A percentile compares a stretch with the other conserved stretches of the same genome.
phyloP scores from a whole-genome alignment of 495 filamentous ascomycete genomes.

The Tuber magnatum region DNA sequence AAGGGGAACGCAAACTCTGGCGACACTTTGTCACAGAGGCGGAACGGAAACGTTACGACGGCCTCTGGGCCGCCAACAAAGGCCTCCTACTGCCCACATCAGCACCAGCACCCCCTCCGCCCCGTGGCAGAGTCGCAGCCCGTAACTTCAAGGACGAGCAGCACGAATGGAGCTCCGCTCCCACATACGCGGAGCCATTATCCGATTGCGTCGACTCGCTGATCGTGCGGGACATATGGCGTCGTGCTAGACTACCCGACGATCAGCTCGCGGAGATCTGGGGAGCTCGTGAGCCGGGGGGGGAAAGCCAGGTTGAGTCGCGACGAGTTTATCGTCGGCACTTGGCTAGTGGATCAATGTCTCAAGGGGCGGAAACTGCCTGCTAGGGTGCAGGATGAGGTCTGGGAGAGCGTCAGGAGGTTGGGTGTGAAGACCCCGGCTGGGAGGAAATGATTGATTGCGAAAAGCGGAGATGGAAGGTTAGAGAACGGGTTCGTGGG shows the following conservation, averaged over 20 bases:
- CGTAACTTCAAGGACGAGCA: slow-evolving; percentile 12
- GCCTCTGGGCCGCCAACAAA: slow-evolving; percentile 89
- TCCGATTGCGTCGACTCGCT: slow-evolving; percentile 63
- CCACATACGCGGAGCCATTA: slow-evolving; percentile 16
- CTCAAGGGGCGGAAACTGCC: slow-evolving; percentile 85
- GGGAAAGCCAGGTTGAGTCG: slow-evolving; percentile 56
- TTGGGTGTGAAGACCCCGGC: slow-evolving; percentile 44
- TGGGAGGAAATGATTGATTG: not conserved
- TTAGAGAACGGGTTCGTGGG: too few relatives aligned
- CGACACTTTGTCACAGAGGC: slow-evolving; percentile 64
- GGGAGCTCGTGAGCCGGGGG: slow-evolving; percentile 69
- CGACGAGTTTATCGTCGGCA: slow-evolving; percentile 88
- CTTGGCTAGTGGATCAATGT: slow-evolving; percentile 90
- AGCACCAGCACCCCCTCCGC: slow-evolving; percentile 19
- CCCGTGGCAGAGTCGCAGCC: slow-evolving; percentile 10
- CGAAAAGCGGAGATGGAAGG: not conserved
- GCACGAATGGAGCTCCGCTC: slow-evolving; percentile 30
- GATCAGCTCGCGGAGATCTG: slow-evolving; percentile 72
- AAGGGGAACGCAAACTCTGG: slow-evolving; percentile 82
- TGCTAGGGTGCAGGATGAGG: slow-evolving; percentile 64
- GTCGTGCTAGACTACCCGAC: slow-evolving; percentile 60
- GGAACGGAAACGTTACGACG: slow-evolving; percentile 88
- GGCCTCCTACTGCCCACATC: slow-evolving; percentile 50
- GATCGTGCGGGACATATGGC: slow-evolving; percentile 81
- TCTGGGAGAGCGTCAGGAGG: slow-evolving; percentile 76